These are phyloP conservation scores for Suillus spraguei DNA, from an alignment of 768 basidiomycete species.

Conservation along the genomic window DNA sequence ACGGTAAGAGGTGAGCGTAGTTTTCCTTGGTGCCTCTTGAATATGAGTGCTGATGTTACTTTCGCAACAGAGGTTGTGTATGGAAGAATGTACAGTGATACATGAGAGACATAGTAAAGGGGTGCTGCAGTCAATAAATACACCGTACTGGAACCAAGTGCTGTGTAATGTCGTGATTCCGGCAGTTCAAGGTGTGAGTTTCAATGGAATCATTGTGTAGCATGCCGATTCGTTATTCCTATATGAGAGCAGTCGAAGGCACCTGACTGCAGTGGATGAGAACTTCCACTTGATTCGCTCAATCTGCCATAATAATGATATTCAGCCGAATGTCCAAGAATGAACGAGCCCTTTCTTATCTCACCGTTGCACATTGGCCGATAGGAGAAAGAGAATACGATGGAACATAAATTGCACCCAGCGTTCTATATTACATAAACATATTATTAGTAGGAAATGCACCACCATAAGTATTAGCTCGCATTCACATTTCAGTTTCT, in stretches of 20 bases:
- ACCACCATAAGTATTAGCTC: too few species aligned
- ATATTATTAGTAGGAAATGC: not conserved
- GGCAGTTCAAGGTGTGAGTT: not conserved
- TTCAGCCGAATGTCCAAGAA: not conserved
- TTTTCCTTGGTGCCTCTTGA: not conserved
- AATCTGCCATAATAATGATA: not conserved
- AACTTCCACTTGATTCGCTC: not conserved
- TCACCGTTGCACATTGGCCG: not conserved
- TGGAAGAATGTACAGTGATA: too few species aligned
- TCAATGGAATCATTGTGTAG: not conserved
- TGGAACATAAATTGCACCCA: not conserved
- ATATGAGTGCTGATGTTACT: not conserved
- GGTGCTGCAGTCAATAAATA: not conserved
- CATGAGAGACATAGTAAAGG: not conserved
- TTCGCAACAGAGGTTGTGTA: too few species aligned
- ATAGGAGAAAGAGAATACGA: not conserved
- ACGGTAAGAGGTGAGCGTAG: not conserved
- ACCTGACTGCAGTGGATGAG: not conserved
- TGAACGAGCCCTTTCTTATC: not conserved
- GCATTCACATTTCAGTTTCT: not conserved
- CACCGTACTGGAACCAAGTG: not conserved
- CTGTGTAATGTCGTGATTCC: not conserved
- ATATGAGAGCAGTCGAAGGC: not conserved
- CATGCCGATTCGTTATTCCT: not conserved
- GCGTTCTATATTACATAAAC: not conserved